Evolutionary conservation across 768 basidiomycete genomes (phyloP), one percentile per base, ranked within the genome.

Genomic region (Suillus weaverae): DNA sequence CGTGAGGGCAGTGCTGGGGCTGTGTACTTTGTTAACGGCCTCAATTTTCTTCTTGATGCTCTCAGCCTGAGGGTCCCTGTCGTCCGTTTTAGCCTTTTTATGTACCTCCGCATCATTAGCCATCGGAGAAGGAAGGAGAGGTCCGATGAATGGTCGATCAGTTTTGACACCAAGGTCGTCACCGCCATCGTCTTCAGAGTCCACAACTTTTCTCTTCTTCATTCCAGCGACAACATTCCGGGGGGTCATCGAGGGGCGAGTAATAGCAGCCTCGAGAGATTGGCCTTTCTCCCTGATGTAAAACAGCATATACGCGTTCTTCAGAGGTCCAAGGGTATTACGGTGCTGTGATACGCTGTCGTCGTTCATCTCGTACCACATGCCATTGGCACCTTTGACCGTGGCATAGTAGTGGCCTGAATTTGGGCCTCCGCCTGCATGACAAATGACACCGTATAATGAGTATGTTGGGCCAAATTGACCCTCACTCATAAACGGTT

Each of bases 291-390:
- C 88, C 60, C 88, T 87, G 51, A 94, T 84, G 76, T 99, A 99
- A 79, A 97, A 95, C 63, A 99, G 81, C 67, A 99, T 86, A 69
- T 99, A 99, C 64, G 97, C 97, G 71, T 85, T 92, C 77, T 87
- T 89, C 78, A 88, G 85, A 63, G 78, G 76, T 35, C 88, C 77
- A 1, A 92, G 89, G 5, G 84, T 69, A 18, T 75, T 67, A 20
- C 68, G 72, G 16, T 76, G 71, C 4, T 77, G 71, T 11, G 83
- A 78, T 30, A 95, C 90, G 54, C 80, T 80, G 35, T 95, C 94
- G 73, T 99, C 97, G 78, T 99, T 97, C 89, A 96, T 96, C 79
- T 94, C 89, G 78, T 85, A 88, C 96, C 96, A 99, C 41, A 79
- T 79, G 13, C 87, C 89, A 39, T 85, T 79, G 41, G 81, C 83